phyloP scores from a whole-genome alignment of 106 monocot genomes.

The Xerophyta viscosa region DNA sequence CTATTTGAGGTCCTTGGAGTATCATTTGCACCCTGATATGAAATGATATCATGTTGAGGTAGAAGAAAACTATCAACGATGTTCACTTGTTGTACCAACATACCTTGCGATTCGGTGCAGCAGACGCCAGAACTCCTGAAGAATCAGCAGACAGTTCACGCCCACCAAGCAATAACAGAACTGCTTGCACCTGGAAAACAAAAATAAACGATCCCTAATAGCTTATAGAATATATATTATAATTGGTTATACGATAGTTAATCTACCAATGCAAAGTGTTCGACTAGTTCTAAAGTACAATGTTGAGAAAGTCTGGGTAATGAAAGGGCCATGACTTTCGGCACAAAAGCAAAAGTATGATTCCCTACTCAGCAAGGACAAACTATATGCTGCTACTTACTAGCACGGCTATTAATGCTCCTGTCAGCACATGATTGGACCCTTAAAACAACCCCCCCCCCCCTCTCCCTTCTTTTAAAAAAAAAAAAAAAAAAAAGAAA shows the following conservation, averaged over 20 bases:
- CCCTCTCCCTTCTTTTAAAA: no score
- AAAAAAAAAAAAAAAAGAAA: no score
- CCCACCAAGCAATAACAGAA: constrained; percentile 14
- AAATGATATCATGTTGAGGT: not conserved
- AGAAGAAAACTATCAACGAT: not conserved
- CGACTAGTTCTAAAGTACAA: no score
- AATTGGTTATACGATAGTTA: not conserved
- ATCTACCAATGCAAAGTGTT: not conserved
- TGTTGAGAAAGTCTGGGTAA: no score
- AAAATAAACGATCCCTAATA: not conserved
- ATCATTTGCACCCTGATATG: not conserved
- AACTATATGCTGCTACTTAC: no score
- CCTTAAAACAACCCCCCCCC: no score
- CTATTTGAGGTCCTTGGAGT: not conserved
- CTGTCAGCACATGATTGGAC: no score
- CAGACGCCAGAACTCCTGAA: not conserved
- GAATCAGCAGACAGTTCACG: constrained; percentile 13
- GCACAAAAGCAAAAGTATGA: no score
- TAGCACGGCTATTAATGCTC: no score
- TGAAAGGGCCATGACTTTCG: no score
- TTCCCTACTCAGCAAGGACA: no score
- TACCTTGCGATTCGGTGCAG: constrained; percentile 6
- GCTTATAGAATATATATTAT: not conserved
- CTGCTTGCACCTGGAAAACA: constrained; percentile 15
- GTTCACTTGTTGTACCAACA: not conserved